Percentiles rank a stretch among this genome's conserved stretches.
phyloP scores from a whole-genome alignment of 2,329 filamentous ascomycete species.

The Pseudopithomyces chartarum region DNA sequence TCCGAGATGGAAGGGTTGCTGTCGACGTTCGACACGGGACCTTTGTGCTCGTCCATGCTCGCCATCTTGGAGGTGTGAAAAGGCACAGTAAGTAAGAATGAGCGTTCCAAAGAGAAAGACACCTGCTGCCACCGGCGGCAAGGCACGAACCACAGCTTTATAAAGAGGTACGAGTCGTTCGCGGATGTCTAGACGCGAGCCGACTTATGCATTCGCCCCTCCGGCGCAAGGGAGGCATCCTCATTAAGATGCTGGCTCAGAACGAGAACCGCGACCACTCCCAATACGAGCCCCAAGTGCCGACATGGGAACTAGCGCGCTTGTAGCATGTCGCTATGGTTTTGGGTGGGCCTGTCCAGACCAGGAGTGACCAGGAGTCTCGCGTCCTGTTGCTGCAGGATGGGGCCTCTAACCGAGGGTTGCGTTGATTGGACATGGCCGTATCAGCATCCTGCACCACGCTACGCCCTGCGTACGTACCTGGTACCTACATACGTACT shows the following conservation, averaged over 20 bases:
- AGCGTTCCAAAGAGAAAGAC: neutral
- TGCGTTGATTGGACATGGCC: constrained; percentile 1
- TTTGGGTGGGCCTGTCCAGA: constrained; percentile 1
- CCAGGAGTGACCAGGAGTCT: neutral
- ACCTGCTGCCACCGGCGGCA: neutral
- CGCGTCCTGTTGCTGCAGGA: constrained; percentile 4
- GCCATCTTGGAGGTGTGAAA: constrained; percentile 10
- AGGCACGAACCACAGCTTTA: constrained; percentile 7
- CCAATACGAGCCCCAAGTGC: constrained; percentile 6
- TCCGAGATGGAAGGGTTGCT: constrained; percentile 12
- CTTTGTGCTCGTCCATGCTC: constrained; percentile 11
- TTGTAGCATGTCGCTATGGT: neutral
- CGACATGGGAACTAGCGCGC: constrained; percentile 5
- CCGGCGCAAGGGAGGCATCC: constrained; percentile 7
- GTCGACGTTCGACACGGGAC: constrained; percentile 12
- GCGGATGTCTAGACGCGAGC: constrained; percentile 8
- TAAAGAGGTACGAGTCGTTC: neutral
- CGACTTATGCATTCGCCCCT: constrained; percentile 7
- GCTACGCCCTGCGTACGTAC: neutral
- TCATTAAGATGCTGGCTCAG: neutral
- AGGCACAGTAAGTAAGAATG: neutral
- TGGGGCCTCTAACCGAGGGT: constrained; percentile 1
- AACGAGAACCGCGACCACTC: constrained; percentile 4
- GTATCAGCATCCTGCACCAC: neutral
- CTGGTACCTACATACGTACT: too few relatives aligned